Evolutionary conservation across 176 grass and related monocot species (phyloP), one percentile per base, ranked within the genome.

Genomic region (Rhynchospora pubera): DNA sequence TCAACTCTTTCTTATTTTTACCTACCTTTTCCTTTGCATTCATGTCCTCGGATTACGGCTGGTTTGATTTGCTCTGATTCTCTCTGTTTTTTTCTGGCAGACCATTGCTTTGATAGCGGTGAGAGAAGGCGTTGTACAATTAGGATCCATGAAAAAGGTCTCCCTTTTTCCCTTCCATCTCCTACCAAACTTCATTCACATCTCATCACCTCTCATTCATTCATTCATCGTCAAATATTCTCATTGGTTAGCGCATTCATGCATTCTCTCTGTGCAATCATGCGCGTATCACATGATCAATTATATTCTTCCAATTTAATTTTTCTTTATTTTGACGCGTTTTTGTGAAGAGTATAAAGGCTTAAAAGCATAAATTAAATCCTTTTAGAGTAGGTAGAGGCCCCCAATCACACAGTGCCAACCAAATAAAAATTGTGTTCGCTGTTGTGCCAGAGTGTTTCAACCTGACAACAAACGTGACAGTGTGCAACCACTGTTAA

Each of bases 71-170:
- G 15, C 6, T 5, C 23, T 63, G 12, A 70, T 23, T 50, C 9
- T 30, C 30, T 52, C 21, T 51, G 52, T 10, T 58, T 69, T 63
- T 14, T 76, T 65, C 53, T 52, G 78, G 79, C 91, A 99, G 93
- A 99, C 97, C 21, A 99, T 99, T 81, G 97, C 93, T 77, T 83
- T 99, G 66, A 87, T 99, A 79, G 91, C 93, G 60, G 91, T 95
- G 87, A 93, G 97, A 57, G 96, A 99, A 84, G 97, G 97, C 64
- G 93, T 99, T 32, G 91, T 99, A 79, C 97, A 99, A 83, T 88
- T 99, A 84, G 93, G 93, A 88, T 91, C 97, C 81, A 87, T 90
- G 73, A 93, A 87, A 85, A 99, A 99, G 93, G 97, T 94, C 21
- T 61, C 22, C 65, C n/a, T 46, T 47, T 79, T 26, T 69, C 14